phyloP scores from a whole-genome alignment of 1,284 basidiomycete genomes.

The Trametes polyzona region DNA sequence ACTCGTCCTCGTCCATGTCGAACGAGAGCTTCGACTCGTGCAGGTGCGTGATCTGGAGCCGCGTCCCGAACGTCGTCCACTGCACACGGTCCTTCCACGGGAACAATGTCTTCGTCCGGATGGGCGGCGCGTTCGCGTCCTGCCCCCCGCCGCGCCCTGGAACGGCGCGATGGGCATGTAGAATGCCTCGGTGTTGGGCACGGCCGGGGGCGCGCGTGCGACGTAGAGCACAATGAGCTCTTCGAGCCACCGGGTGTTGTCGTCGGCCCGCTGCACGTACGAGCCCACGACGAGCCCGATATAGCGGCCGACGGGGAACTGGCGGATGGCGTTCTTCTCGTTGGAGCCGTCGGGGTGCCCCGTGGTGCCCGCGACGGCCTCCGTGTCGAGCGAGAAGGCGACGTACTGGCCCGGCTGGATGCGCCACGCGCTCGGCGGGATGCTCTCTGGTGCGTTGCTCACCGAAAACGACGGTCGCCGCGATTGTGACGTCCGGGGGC shows the following conservation, averaged over 20 bases:
- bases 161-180: constrained; percentile 24
- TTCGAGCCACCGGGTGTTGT: constrained; percentile 17
- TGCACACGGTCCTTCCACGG: constrained; percentile 26
- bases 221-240: constrained; percentile 26
- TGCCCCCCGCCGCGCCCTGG: background rate
- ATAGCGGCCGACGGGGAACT: constrained; percentile 22
- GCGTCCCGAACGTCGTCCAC: constrained; percentile 31
- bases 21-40: constrained; percentile 26
- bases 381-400: constrained; percentile 27
- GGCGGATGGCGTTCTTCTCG: constrained; percentile 11
- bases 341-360: constrained; percentile 9
- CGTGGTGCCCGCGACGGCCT: constrained; percentile 6
- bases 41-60: constrained; percentile 20
- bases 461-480: constrained; percentile 18
- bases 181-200: background rate
- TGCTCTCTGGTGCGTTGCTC: constrained; percentile 10
- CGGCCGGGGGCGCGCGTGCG: constrained; percentile 4
- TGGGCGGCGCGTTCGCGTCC: constrained; percentile 14
- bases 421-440: constrained; percentile 16
- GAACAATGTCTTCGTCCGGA: constrained; percentile 25
- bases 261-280: constrained; percentile 10
- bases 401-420: constrained; percentile 27
- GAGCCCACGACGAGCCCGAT: constrained; percentile 31
- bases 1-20: constrained; percentile 27
- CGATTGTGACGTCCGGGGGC: constrained; percentile 20